These are phyloP conservation scores for Phytophthora hybrid DNA, from an alignment of 352 stramenopile genomes.

Conservation along the genomic window DNA sequence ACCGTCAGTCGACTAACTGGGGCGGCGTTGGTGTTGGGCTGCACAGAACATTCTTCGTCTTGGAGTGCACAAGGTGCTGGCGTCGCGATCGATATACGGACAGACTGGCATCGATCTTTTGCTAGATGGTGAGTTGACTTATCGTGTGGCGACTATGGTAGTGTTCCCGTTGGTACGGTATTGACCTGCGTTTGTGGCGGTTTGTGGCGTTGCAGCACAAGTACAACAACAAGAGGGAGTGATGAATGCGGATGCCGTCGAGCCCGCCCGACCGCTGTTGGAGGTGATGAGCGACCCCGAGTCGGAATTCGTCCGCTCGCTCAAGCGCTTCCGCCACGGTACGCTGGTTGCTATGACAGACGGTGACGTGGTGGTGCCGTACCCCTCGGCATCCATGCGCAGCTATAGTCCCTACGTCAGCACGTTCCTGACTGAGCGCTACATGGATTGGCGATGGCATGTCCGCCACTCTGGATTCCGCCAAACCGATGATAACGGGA, in stretches of 20 bases:
- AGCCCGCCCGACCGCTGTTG: constrained; percentile 48
- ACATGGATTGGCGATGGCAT: constrained; percentile 75
- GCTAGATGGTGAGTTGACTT: constrained; percentile 46
- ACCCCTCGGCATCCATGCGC: constrained; percentile 74
- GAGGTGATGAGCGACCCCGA: constrained; percentile 74
- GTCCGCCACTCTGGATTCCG: constrained; percentile 73
- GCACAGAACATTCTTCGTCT: constrained; percentile 72
- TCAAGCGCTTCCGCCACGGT: constrained; percentile 63
- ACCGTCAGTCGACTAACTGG: constrained; percentile 6
- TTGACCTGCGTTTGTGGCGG: not conserved
- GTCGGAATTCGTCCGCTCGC: constrained; percentile 58
- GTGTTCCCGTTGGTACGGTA: too few relatives aligned
- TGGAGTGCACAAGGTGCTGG: constrained; percentile 76
- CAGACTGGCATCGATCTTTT: constrained; percentile 81
- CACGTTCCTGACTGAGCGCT: constrained; percentile 58
- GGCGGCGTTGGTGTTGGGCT: constrained; percentile 5
- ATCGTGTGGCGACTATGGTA: not conserved
- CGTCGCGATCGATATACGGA: constrained; percentile 71
- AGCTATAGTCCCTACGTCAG: constrained; percentile 76
- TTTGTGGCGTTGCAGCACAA: constrained; percentile 22
- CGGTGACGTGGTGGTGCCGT: constrained; percentile 78
- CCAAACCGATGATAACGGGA: not conserved
- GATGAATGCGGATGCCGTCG: constrained; percentile 11
- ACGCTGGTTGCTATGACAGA: constrained; percentile 83
- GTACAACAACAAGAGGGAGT: constrained; percentile 25